These are phyloP conservation scores for Xylariaceae sp. DNA, from an alignment of 2,329 filamentous ascomycete genomes.

Conservation along the genomic window DNA sequence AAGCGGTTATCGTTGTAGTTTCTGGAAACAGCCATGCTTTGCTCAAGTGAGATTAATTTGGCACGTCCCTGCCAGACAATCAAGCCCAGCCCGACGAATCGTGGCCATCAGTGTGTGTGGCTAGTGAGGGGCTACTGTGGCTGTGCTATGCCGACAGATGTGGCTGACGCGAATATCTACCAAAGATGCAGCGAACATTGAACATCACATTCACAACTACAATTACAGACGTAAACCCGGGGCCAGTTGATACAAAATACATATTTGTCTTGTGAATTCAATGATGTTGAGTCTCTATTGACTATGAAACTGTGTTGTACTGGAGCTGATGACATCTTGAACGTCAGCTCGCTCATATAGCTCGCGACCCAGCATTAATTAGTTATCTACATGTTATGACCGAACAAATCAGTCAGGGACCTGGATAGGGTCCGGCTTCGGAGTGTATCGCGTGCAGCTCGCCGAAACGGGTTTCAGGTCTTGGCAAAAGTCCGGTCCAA, in stretches of 20 bases:
- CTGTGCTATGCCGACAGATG: background rate
- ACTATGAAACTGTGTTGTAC: background rate
- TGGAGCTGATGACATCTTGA: background rate
- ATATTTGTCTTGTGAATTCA: background rate
- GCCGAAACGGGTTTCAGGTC: too few relatives aligned
- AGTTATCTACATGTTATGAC: too few relatives aligned
- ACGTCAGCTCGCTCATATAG: too few relatives aligned
- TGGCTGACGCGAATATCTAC: slow-evolving; percentile 1
- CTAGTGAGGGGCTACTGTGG: slow-evolving; percentile 4
- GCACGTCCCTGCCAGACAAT: background rate
- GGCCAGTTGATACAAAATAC: background rate
- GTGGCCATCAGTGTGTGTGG: slow-evolving; percentile 7
- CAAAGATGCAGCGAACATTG: background rate
- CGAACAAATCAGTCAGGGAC: too few relatives aligned
- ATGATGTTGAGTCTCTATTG: background rate
- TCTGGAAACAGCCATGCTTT: slow-evolving; percentile 10
- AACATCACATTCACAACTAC: background rate
- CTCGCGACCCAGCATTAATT: too few relatives aligned
- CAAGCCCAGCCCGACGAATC: slow-evolving; percentile 2
- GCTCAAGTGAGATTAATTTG: slow-evolving; percentile 8
- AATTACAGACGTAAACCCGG: too few relatives aligned
- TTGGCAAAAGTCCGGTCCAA: too few relatives aligned
- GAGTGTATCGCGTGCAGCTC: too few relatives aligned
- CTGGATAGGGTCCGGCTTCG: too few relatives aligned
- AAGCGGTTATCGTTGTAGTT: slow-evolving; percentile 21